These are phyloP conservation scores for Fusarium falciforme DNA, from an alignment of 2,329 filamentous ascomycete genomes.

Conservation along the genomic window DNA sequence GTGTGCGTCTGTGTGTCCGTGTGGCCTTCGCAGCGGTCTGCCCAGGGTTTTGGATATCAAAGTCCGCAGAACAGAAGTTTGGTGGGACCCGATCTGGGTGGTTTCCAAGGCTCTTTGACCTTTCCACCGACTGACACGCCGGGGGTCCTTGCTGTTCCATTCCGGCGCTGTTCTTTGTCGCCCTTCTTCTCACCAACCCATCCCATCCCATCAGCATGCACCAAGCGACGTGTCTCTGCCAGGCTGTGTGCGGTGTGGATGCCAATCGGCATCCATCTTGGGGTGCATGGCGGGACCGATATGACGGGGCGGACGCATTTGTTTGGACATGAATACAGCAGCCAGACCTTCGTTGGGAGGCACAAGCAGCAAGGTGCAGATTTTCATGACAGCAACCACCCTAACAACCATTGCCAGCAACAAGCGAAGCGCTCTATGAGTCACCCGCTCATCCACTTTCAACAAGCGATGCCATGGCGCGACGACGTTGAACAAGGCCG, in stretches of 20 bases:
- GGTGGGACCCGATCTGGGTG: conserved; percentile 26
- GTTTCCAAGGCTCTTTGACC: conserved; percentile 23
- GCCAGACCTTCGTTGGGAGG: conserved; percentile 44
- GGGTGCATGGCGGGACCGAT: conserved; percentile 43
- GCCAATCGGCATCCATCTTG: conserved; percentile 44
- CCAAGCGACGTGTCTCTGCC: conserved; percentile 38
- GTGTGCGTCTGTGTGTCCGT: conserved; percentile 6
- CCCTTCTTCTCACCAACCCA: not conserved
- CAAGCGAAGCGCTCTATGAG: conserved; percentile 39
- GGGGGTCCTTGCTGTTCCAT: conserved; percentile 25
- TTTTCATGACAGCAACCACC: conserved; percentile 30
- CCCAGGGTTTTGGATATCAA: conserved; percentile 20
- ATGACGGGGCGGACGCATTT: conserved; percentile 41
- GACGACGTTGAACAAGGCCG: conserved; percentile 10
- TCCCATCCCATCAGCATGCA: conserved; percentile 9
- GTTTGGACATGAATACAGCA: conserved; percentile 49
- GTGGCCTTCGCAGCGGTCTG: conserved; percentile 3
- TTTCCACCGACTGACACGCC: conserved; percentile 34
- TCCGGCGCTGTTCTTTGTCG: conserved; percentile 28
- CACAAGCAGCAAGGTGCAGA: conserved; percentile 35
- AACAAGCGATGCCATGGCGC: conserved; percentile 12
- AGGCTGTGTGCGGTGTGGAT: conserved; percentile 36
- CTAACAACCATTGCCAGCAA: conserved; percentile 27
- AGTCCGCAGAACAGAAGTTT: conserved; percentile 29
- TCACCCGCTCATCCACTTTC: conserved; percentile 39